Percentiles rank a stretch among this genome's conserved stretches.
Conservation (phyloP, 2,329 filamentous ascomycete species). For the Trichoderma sp. region DNA sequence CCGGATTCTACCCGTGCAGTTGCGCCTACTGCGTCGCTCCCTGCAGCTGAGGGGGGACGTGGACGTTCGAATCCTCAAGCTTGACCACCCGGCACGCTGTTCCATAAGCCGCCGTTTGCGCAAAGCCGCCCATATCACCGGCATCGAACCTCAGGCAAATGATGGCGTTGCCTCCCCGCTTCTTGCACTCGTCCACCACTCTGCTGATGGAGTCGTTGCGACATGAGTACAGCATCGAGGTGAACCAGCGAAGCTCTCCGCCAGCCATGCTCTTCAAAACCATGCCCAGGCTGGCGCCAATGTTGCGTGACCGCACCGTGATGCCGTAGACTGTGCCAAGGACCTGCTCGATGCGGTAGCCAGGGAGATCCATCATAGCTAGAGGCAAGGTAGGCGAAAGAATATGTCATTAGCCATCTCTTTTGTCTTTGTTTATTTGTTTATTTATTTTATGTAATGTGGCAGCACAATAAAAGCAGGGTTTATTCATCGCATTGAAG, state of each 20-base stretch:
- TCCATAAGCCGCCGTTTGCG: slow-evolving; percentile 59
- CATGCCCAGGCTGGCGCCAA: slow-evolving; percentile 54
- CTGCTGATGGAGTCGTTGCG: slow-evolving; percentile 57
- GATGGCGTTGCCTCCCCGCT: slow-evolving; percentile 57
- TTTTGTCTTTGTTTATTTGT: neutral
- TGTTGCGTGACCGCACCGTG: slow-evolving; percentile 56
- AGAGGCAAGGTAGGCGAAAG: neutral
- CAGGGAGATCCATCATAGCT: slow-evolving; percentile 61
- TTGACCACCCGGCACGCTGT: slow-evolving; percentile 58
- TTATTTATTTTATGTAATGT: too few relatives aligned
- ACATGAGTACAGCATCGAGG: slow-evolving; percentile 55
- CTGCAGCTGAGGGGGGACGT: slow-evolving; percentile 29
- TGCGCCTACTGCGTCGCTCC: neutral
- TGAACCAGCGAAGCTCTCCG: slow-evolving; percentile 59
- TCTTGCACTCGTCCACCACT: slow-evolving; percentile 54
- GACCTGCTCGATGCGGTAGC: slow-evolving; percentile 55
- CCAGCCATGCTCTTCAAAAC: slow-evolving; percentile 55
- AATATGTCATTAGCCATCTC: neutral
- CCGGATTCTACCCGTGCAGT: neutral
- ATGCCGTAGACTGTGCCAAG: slow-evolving; percentile 58
- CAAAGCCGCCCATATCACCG: slow-evolving; percentile 52
- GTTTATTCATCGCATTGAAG: neutral
- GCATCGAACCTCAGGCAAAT: slow-evolving; percentile 58
- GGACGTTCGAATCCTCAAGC: slow-evolving; percentile 38
- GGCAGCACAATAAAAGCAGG: neutral